Evolutionary conservation across 1,284 basidiomycete species (phyloP), one percentile per base, ranked within the genome.

Genomic region (Ganoderma lingzhi): DNA sequence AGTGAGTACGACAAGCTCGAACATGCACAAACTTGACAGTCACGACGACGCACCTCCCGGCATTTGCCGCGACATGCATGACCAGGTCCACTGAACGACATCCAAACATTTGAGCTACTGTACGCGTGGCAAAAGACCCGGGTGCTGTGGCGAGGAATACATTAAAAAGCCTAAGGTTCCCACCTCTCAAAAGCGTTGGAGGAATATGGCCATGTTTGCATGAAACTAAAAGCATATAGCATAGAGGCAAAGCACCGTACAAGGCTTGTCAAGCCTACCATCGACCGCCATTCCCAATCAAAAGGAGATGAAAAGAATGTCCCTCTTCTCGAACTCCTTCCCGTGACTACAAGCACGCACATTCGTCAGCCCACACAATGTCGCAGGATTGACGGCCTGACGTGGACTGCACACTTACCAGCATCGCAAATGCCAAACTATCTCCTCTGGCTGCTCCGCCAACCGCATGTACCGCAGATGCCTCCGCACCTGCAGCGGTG

Each of bases 321-420:
- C 68, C 19, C 45, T 37, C 39, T 66, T 63, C 39, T 66, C 64
- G 32, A 70, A 70, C 64, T 70, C 65, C 58, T 70, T 70, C 4
- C 39, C 45, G 28, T 70, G 68, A 45, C 68, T 70, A 32, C 23
- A n/a, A 62, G 58, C 28, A 41, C n/a, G 19, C 19, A 15, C 15
- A 30, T 35, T 8, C 9, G 41, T 17, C 30, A 62, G 42, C 61
- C 9, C 42, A 62, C 4, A 2, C 10, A 6, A 30, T 19, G 35
- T 35, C 8, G 35, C 35, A 35, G 35, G 35, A 32, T 23, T 23
- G 23, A 32, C 45, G 30, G 15, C 32, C 62, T n/a, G 35, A 51
- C 30, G 28, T 6, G 4, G 3, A 48, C 15, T 17, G n/a, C 17
- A 35, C 48, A 61, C 67, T 35, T 58, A 68, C 67, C 63, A 68